A percentile compares a stretch with the other conserved stretches of the same genome.
phyloP scores from a whole-genome alignment of 495 filamentous ascomycete species.

The Aspergillus mulundensis region DNA sequence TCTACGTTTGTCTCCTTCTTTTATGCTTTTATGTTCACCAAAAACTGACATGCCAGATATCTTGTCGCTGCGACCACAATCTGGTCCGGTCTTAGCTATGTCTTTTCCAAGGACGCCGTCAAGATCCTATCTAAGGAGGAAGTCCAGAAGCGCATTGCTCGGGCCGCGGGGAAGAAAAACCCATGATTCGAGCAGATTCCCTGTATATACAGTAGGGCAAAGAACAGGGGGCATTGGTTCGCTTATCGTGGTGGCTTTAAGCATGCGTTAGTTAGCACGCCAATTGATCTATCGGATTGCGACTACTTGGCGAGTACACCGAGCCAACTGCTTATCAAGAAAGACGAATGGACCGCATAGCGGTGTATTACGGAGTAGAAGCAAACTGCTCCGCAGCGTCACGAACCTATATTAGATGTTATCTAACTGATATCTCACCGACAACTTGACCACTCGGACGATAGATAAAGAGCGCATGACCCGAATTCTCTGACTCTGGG shows the following conservation, averaged over 20 bases:
- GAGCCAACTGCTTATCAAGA: neutral
- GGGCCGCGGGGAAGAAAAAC: constrained; percentile 29
- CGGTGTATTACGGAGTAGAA: neutral
- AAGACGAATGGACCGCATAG: neutral
- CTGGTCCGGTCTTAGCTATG: constrained; percentile 80
- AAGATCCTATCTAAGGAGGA: constrained; percentile 63
- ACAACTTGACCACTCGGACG: neutral
- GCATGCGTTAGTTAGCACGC: neutral
- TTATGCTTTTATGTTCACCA: constrained; percentile 6
- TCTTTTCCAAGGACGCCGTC: constrained; percentile 76
- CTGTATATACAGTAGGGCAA: neutral
- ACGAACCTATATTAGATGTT: too few species aligned
- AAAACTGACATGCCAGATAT: constrained; percentile 36
- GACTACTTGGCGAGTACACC: neutral
- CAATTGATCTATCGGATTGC: neutral
- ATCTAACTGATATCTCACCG: neutral
- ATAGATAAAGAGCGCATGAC: neutral
- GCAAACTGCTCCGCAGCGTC: neutral
- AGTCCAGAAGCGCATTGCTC: constrained; percentile 36
- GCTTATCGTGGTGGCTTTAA: neutral
- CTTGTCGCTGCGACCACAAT: constrained; percentile 76
- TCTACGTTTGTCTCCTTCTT: constrained; percentile 7
- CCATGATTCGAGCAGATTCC: neutral
- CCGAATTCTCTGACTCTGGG: neutral
- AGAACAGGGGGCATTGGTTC: neutral